Conservation (phyloP, 2,329 filamentous ascomycete species). For the Ophiostoma sp. region DNA sequence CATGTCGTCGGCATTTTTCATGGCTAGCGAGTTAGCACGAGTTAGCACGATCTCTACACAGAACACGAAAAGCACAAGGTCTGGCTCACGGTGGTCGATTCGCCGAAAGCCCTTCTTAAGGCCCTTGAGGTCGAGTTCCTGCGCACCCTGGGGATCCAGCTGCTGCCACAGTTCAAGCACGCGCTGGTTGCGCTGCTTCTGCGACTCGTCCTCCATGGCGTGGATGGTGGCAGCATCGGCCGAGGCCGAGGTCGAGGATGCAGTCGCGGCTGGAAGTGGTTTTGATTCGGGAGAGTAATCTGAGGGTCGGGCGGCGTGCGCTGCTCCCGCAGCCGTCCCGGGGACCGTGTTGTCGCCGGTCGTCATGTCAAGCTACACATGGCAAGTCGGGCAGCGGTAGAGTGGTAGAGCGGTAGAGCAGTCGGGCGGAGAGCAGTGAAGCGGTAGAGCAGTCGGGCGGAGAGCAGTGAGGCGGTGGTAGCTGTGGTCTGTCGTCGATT, state of each 20-base stretch:
- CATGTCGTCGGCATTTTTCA: conserved; percentile 89
- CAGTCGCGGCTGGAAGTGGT: not conserved
- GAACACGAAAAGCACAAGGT: not conserved
- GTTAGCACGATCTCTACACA: not conserved
- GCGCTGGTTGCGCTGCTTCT: conserved; percentile 72
- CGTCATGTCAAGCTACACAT: conserved; percentile 23
- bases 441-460: too few species aligned
- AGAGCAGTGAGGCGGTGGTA: too few species aligned
- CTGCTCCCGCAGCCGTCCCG: not conserved
- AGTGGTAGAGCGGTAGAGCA: not conserved
- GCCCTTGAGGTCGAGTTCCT: conserved; percentile 76
- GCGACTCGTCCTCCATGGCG: conserved; percentile 45
- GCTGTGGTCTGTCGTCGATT: not conserved
- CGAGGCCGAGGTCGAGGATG: not conserved
- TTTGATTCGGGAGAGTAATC: not conserved
- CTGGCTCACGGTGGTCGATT: conserved; percentile 77
- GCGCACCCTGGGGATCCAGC: conserved; percentile 70
- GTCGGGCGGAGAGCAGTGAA: too few species aligned
- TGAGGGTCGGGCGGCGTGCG: not conserved
- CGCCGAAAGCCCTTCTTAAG: conserved; percentile 77
- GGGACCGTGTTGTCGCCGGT: conserved; percentile 23
- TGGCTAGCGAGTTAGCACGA: conserved; percentile 37
- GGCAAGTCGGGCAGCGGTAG: conserved; percentile 1
- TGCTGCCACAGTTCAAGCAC: conserved; percentile 78
- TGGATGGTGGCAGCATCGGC: not conserved